phyloP scores from a whole-genome alignment of 441 rosid species.

The Gossypium trilobum region DNA sequence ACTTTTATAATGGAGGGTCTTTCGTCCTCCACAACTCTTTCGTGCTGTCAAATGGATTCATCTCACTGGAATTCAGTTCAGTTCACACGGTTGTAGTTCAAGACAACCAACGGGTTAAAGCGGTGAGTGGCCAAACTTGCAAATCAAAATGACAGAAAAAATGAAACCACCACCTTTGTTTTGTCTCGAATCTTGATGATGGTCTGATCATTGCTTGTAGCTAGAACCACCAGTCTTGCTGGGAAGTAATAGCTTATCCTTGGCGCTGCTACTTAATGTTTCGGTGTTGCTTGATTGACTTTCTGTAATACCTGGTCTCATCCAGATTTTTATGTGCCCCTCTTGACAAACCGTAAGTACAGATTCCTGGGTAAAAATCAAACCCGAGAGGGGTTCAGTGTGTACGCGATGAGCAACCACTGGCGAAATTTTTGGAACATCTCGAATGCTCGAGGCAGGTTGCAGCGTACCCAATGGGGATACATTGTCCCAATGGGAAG shows the following conservation, averaged over 20 bases:
- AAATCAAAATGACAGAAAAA: constrained; percentile 19
- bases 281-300: constrained; percentile 49
- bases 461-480: constrained; percentile 68
- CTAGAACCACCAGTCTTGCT: constrained; percentile 47
- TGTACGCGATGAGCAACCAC: constrained; percentile 78
- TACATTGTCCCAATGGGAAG: constrained; percentile 86
- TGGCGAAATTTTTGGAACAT: constrained; percentile 84
- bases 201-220: constrained; percentile 48
- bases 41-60: constrained; percentile 30
- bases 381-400: constrained; percentile 79
- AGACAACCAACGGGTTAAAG: constrained; percentile 10
- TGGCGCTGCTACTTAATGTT: constrained; percentile 48
- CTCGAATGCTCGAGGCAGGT: constrained; percentile 83
- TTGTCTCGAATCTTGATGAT: constrained; percentile 17
- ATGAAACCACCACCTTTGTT: neutral
- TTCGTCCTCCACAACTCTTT: constrained; percentile 28
- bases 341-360: constrained; percentile 78
- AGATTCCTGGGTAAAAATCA: constrained; percentile 76
- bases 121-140: constrained; percentile 21
- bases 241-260: constrained; percentile 51
- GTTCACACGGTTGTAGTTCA: constrained; percentile 8
- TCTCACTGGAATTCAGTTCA: constrained; percentile 22
- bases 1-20: constrained; percentile 35
- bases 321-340: constrained; percentile 91
- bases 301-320: constrained; percentile 57